A percentile compares a stretch with the other conserved stretches of the same genome.
These are phyloP conservation scores for Cladobotryum mycophilum DNA, from an alignment of 2,329 filamentous ascomycete species.

Conservation along the genomic window DNA sequence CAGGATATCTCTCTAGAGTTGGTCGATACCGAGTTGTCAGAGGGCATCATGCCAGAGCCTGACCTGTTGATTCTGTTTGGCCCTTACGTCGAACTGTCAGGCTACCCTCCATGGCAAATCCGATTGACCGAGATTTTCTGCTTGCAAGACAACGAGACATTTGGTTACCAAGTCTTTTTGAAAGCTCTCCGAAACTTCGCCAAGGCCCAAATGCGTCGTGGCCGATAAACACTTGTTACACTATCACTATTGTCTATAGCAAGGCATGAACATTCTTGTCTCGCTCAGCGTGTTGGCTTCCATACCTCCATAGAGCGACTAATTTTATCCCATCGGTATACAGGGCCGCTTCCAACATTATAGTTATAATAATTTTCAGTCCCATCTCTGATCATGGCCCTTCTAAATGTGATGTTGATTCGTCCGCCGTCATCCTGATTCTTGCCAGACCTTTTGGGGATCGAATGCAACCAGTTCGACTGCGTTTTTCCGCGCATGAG, in stretches of 20 bases:
- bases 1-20: slow-evolving; percentile 79
- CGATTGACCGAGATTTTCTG: slow-evolving; percentile 90
- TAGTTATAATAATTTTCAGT: slow-evolving; percentile 83
- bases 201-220: slow-evolving; percentile 81
- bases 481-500: slow-evolving; percentile 74
- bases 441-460: slow-evolving; percentile 66
- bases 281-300: slow-evolving; percentile 20
- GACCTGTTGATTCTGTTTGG: slow-evolving; percentile 85
- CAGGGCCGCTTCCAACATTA: slow-evolving; percentile 65
- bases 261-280: slow-evolving; percentile 8
- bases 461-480: slow-evolving; percentile 68
- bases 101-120: slow-evolving; percentile 96
- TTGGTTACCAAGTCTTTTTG: slow-evolving; percentile 92
- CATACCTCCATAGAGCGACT: slow-evolving; percentile 44
- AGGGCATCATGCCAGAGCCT: slow-evolving; percentile 77
- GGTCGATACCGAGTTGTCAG: slow-evolving; percentile 79
- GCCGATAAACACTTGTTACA: slow-evolving; percentile 41
- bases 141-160: slow-evolving; percentile 67
- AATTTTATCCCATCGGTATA: slow-evolving; percentile 60
- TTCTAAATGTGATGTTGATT: slow-evolving; percentile 74
- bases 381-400: slow-evolving; percentile 62
- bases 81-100: slow-evolving; percentile 73
- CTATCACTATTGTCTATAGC: neutral
- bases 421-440: slow-evolving; percentile 56
- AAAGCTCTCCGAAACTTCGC: slow-evolving; percentile 77